phyloP scores from a whole-genome alignment of 768 basidiomycete genomes.

The Chiua virens region DNA sequence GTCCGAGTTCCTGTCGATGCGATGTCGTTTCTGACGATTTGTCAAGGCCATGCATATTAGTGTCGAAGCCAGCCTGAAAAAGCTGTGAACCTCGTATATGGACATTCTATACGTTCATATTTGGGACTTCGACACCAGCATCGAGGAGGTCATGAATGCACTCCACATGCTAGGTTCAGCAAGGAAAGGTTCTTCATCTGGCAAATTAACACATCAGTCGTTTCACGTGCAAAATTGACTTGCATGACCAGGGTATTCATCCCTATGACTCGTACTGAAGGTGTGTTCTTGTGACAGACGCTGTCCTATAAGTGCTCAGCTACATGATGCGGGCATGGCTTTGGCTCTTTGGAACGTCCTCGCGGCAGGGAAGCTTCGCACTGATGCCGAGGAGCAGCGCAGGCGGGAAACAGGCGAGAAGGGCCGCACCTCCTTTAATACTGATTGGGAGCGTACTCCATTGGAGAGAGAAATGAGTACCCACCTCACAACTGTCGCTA shows the following conservation, averaged over 20 bases:
- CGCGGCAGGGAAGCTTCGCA: slow-evolving; percentile 26
- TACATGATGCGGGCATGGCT: slow-evolving; percentile 4
- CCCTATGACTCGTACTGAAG: no score
- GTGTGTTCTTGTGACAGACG: not conserved
- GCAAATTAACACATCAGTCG: slow-evolving; percentile 2
- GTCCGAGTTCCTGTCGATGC: not conserved
- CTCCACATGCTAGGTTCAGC: slow-evolving; percentile 41
- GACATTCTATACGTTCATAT: slow-evolving; percentile 56
- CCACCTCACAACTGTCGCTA: slow-evolving; percentile 39
- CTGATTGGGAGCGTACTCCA: slow-evolving; percentile 34
- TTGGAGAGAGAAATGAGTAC: slow-evolving; percentile 33
- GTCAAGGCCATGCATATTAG: slow-evolving; percentile 32
- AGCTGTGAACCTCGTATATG: slow-evolving; percentile 56
- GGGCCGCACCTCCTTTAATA: slow-evolving; percentile 30
- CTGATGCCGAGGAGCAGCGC: slow-evolving; percentile 27
- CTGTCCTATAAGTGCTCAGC: slow-evolving; percentile 2
- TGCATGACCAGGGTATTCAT: slow-evolving; percentile 31
- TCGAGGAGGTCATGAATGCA: slow-evolving; percentile 46
- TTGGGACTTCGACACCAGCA: slow-evolving; percentile 44
- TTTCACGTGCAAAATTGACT: not conserved
- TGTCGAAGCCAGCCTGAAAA: slow-evolving; percentile 37
- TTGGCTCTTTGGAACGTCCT: slow-evolving; percentile 39
- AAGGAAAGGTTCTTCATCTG: slow-evolving; percentile 44
- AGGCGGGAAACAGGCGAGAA: slow-evolving; percentile 33
- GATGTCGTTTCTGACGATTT: not conserved